Conservation (phyloP, 345 rosid genomes). For the Raphanus raphanistrum region DNA sequence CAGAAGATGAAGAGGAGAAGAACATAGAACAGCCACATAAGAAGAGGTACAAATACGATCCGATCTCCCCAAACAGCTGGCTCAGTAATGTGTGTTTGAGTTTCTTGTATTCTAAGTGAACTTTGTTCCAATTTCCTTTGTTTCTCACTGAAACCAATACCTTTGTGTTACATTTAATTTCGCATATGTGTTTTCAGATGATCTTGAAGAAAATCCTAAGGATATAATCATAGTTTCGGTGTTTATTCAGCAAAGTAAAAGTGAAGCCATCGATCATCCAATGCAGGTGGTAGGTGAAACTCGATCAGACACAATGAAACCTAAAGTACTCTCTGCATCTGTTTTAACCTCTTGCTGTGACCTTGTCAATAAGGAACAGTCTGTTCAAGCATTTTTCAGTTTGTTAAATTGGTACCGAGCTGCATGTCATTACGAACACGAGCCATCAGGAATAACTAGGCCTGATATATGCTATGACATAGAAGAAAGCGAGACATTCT, state of each 20-base stretch:
- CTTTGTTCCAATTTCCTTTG: not conserved
- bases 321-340: slow-evolving; percentile 49
- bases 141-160: too few relatives aligned
- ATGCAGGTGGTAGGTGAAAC: slow-evolving; percentile 40
- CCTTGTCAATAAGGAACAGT: slow-evolving; percentile 54
- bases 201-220: slow-evolving; percentile 39
- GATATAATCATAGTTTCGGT: slow-evolving; percentile 32
- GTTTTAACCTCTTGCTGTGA: slow-evolving; percentile 50
- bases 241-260: slow-evolving; percentile 50
- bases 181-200: slow-evolving; percentile 38
- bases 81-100: not conserved
- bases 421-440: slow-evolving; percentile 73
- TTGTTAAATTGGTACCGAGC: slow-evolving; percentile 75
- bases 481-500: slow-evolving; percentile 50
- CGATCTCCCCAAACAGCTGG: not conserved
- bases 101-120: not conserved
- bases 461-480: slow-evolving; percentile 21
- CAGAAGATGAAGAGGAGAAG: slow-evolving; percentile 34
- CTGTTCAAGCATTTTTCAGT: slow-evolving; percentile 55
- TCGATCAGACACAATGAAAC: slow-evolving; percentile 28
- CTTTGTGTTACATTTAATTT: too few relatives aligned
- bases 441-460: slow-evolving; percentile 43
- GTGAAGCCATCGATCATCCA: slow-evolving; percentile 43
- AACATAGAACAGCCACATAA: slow-evolving; percentile 22
- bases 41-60: slow-evolving; percentile 43